These are phyloP conservation scores for Paulownia fortunei DNA, from an alignment of 257 asterid genomes.

Conservation along the genomic window DNA sequence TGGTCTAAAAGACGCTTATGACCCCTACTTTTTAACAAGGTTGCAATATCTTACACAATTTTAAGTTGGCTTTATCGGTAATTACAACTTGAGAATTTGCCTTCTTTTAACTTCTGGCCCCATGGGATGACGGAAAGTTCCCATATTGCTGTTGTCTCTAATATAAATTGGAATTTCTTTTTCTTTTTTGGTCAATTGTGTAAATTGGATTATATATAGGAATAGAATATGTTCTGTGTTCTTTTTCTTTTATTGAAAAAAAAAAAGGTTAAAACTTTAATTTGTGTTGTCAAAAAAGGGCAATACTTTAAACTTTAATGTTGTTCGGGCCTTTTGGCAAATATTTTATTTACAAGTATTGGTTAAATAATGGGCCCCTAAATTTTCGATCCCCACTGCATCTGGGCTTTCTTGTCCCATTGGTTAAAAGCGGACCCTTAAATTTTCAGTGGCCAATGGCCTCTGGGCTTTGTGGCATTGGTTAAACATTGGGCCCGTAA, in stretches of 20 bases:
- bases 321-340: too few species aligned
- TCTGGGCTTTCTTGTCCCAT: not conserved
- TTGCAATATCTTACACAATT: not conserved
- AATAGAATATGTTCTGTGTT: not conserved
- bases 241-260: not conserved
- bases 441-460: not conserved
- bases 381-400: too few species aligned
- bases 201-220: too few species aligned
- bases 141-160: not conserved
- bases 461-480: not conserved
- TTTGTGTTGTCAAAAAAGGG: not conserved
- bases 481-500: not conserved
- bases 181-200: not conserved
- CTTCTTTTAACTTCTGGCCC: not conserved
- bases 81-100: not conserved
- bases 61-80: slow-evolving; percentile 4
- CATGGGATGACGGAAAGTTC: not conserved
- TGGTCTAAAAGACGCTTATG: not conserved
- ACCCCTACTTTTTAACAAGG: not conserved
- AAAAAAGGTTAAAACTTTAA: not conserved
- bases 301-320: not conserved
- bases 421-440: not conserved
- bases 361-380: too few species aligned
- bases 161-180: not conserved
- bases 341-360: too few species aligned